Conservation (phyloP, 768 basidiomycete genomes). For the Leccinum broughii region DNA sequence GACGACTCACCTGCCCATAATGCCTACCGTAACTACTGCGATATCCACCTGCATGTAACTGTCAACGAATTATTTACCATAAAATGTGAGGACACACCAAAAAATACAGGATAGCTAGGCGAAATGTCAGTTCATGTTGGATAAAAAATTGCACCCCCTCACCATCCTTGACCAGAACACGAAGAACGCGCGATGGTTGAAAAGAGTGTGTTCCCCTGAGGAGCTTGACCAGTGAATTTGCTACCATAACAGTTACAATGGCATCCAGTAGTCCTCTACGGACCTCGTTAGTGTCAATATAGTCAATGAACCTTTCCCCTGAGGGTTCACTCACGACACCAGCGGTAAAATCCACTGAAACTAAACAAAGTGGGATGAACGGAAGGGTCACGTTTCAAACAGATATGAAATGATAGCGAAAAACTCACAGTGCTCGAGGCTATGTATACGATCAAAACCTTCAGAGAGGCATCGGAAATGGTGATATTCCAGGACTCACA, state of each 20-base stretch:
- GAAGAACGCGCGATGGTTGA: constrained; percentile 3
- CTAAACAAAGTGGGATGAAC: too few relatives aligned
- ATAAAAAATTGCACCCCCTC: constrained; percentile 1
- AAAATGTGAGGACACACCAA: not conserved
- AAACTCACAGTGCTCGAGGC: not conserved
- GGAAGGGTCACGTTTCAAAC: not conserved
- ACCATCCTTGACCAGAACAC: constrained; percentile 11
- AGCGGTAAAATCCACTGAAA: not conserved
- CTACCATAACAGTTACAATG: not conserved
- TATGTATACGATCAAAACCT: not conserved
- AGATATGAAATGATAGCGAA: not conserved
- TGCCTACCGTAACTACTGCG: not conserved
- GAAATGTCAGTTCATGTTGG: not conserved
- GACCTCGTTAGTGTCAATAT: not conserved
- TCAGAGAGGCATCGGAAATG: not conserved
- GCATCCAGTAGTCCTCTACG: constrained; percentile 3
- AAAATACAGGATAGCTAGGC: constrained; percentile 1
- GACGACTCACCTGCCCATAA: constrained; percentile 8
- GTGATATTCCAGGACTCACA: not conserved
- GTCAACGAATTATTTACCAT: not conserved
- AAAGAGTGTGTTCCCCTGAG: not conserved
- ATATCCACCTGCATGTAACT: not conserved
- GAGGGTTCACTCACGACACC: not conserved
- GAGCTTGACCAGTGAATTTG: constrained; percentile 1
- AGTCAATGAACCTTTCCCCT: not conserved